Evolutionary conservation across 2,329 filamentous ascomycete genomes (phyloP), one percentile per base, ranked within the genome.

Genomic region (Ceratocystis colombiana): DNA sequence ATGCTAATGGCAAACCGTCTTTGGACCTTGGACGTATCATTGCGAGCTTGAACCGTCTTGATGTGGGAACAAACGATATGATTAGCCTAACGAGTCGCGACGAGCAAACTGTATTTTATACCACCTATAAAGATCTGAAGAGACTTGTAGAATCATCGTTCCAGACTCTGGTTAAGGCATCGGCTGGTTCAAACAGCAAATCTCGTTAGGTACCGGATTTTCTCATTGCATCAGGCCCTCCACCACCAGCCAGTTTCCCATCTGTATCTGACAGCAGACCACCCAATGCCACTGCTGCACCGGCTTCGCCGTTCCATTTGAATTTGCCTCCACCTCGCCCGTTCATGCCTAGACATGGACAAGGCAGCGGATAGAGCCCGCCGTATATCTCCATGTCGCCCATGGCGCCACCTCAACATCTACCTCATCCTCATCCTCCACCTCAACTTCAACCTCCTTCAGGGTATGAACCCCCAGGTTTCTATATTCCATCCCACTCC

Each of bases 1-100:
- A 97, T 73, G 82, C 84, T 37, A 85, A 90, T 67, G 91, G 90
- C 15, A 88, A 89, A 64, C 88, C 94, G 0, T 87, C 92, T 1
- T 80, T 96, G 4, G 89, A 96, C 73, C 79, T 96, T 67, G 93
- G 88, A 2, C 92, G 97, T 76, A 90, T 97, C 69, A 75, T 99
- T 59, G 84, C 82, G 30, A 93, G 88, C 72, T 77, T 99, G 70
- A 96, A 95, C 77, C 96, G 96, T 74, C 79, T 99, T 64, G 94
- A 99, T 76, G 89, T 90, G 0, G 94, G 92, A 0, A 84, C 84
- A 1, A 90, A 95, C 30, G 94, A 99, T 75, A 88, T 86, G 75
- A 83, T 99, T 62, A 88, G 87, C 70, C 78, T 99, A 64, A 87
- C 91, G 28, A 96, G 89, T 74, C 84, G 93, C 66, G 93, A 99